These are phyloP conservation scores for Casuarina glauca DNA, from an alignment of 306 rosid genomes.

Conservation along the genomic window DNA sequence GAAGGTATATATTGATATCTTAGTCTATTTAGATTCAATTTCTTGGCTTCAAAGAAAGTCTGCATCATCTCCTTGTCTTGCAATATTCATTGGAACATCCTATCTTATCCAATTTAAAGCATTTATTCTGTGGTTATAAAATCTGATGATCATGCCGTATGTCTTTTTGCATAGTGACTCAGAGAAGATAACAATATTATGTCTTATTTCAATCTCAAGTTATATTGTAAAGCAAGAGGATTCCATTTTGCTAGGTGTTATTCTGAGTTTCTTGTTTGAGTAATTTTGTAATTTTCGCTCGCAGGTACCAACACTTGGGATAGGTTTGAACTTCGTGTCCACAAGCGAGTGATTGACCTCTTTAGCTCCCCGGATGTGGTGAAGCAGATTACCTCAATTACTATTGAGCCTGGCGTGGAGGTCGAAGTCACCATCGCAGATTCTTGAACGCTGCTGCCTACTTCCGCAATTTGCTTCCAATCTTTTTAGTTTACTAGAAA, in stretches of 20 bases:
- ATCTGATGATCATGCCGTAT: too few species aligned
- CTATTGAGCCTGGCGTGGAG: constrained; percentile 93
- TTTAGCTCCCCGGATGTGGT: constrained; percentile 94
- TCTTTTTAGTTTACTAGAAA: too few species aligned
- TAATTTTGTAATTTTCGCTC: not conserved
- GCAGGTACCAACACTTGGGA: constrained; percentile 94
- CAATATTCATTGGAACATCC: too few species aligned
- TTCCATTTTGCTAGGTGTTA: not conserved
- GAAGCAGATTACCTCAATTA: constrained; percentile 91
- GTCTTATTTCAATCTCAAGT: not conserved
- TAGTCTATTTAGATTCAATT: not conserved
- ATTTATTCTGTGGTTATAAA: too few species aligned
- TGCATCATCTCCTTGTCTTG: not conserved
- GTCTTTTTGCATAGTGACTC: not conserved
- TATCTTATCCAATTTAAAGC: too few species aligned
- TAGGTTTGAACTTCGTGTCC: constrained; percentile 85
- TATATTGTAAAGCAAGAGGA: not conserved
- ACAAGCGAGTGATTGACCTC: constrained; percentile 87
- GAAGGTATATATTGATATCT: constrained; percentile 49
- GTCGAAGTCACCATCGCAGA: constrained; percentile 96
- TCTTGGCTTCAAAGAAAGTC: not conserved
- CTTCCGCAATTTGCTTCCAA: not conserved
- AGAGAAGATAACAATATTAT: not conserved
- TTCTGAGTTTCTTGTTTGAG: not conserved
- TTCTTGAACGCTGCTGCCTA: constrained; percentile 28